These are phyloP conservation scores for Phytophthora cajani DNA, from an alignment of 352 stramenopile genomes.

Conservation along the genomic window DNA sequence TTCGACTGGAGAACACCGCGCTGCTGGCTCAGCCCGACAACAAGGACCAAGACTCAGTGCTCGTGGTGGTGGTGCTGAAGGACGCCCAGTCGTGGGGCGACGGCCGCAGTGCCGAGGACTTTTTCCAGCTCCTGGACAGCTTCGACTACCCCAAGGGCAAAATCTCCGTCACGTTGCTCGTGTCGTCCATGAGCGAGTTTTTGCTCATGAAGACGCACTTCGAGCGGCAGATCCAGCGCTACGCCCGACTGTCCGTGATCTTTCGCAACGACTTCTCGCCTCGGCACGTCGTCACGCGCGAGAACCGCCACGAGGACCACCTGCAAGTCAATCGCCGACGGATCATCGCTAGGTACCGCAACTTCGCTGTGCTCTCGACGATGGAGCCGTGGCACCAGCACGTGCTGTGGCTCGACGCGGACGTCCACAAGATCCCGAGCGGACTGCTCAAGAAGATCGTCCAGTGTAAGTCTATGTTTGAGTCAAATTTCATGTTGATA, in stretches of 20 bases:
- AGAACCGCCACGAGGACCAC: conserved; percentile 34
- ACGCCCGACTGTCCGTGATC: conserved; percentile 32
- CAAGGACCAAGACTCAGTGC: conserved; percentile 21
- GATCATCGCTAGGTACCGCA: conserved; percentile 52
- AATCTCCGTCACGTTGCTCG: conserved; percentile 42
- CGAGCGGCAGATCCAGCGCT: conserved; percentile 17
- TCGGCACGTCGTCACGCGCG: conserved; percentile 14
- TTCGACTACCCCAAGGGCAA: conserved; percentile 40
- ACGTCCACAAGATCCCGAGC: conserved; percentile 36
- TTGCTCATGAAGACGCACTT: conserved; percentile 13
- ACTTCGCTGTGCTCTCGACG: conserved; percentile 43
- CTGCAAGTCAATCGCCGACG: conserved; percentile 37
- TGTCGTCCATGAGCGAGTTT: conserved; percentile 40
- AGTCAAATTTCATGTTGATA: too few relatives aligned
- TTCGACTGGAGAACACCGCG: conserved; percentile 9
- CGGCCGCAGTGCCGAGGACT: conserved; percentile 19
- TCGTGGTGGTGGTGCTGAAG: conserved; percentile 29
- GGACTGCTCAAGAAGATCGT: conserved; percentile 45
- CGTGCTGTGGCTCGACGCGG: conserved; percentile 47
- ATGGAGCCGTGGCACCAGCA: conserved; percentile 46
- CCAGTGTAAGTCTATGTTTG: conserved; percentile 13
- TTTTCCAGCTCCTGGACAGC: conserved; percentile 34
- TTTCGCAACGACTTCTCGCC: conserved; percentile 44
- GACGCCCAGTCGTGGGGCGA: conserved; percentile 38
- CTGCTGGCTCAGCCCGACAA: conserved; percentile 8